These are phyloP conservation scores for Closterium sp. DNA, from an alignment of 139 green algal genomes.

Conservation along the genomic window DNA sequence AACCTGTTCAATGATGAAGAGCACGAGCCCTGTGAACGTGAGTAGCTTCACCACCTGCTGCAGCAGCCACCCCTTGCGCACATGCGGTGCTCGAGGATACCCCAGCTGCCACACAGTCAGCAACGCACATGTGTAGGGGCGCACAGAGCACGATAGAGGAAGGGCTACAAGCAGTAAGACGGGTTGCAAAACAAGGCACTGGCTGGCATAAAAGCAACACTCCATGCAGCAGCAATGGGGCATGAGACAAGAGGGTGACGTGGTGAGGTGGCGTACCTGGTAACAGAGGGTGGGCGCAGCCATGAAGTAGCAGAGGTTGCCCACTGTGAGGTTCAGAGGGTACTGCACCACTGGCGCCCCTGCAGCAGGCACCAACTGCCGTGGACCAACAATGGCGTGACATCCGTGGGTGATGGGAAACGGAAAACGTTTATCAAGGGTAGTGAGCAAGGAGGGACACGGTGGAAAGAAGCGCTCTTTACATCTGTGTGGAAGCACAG, in stretches of 20 bases:
- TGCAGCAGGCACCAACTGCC: not conserved
- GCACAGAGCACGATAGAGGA: no score
- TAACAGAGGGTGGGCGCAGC: conserved; percentile 56
- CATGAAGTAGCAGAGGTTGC: conserved; percentile 55
- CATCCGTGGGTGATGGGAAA: no score
- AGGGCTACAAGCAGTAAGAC: not conserved
- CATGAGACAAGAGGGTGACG: no score
- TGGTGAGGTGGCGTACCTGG: conserved; percentile 27
- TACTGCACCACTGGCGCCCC: conserved; percentile 39
- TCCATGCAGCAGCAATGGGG: no score
- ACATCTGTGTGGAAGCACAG: no score
- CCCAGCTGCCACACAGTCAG: conserved; percentile 25
- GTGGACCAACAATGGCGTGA: no score
- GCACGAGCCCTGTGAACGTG: conserved; percentile 29
- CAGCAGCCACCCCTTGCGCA: conserved; percentile 50
- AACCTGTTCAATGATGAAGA: conserved; percentile 55
- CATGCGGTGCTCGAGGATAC: conserved; percentile 42
- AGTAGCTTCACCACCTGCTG: conserved; percentile 42
- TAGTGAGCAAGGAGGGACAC: no score
- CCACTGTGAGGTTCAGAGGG: conserved; percentile 52
- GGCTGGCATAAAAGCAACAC: no score
- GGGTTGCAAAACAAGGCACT: no score
- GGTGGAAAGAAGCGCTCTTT: no score
- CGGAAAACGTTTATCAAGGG: no score
- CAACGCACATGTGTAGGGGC: no score